Evolutionary conservation across 1,284 basidiomycete genomes (phyloP), one percentile per base, ranked within the genome.

Genomic region (Macrocystidia cucumis): DNA sequence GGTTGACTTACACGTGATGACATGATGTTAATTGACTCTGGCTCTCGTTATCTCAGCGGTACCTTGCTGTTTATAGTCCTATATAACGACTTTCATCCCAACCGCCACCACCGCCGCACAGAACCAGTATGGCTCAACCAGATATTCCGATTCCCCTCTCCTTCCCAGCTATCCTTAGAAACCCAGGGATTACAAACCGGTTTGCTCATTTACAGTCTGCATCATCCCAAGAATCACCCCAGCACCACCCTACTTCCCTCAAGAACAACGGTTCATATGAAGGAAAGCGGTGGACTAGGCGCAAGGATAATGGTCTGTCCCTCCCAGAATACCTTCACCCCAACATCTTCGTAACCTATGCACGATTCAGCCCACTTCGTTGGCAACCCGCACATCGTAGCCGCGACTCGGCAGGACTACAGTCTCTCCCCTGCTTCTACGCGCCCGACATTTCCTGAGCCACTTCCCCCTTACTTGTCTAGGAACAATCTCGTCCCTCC

Each of bases 281-380:
- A 44, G 86, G 85, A 25, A 88, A 81, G 56, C 76, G 82, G 16
- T 83, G 78, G 75, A 55, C 76, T 4, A 60, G 82, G 44, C 68
- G 85, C 21, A 80, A 74, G 50, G 84, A 87, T 47, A 89, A 89
- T 42, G 76, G 84, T 85, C 22, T 32, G 25, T 37, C 24, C 18
- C 16, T 27, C n/a, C n/a, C n/a, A n/a, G 14, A 3, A 16, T 18
- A 11, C 22, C 9, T 16, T 17, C 29, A 14, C 14, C 18, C 2
- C 24, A 9, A n/a, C 13, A 33, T 7, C 29, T 27, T 8, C 11
- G 17, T 13, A 30, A 26, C 20, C 39, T 32, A 24, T 39, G 38
- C 23, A 35, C 29, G 33, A 23, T 24, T 17, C 44, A 88, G 83
- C 78, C 43, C 69, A 61, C 13, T 87, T 88, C 50, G 60, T 63